Evolutionary conservation across 352 stramenopile species (phyloP).

Genomic region (Globisporangium acanthophoron): DNA sequence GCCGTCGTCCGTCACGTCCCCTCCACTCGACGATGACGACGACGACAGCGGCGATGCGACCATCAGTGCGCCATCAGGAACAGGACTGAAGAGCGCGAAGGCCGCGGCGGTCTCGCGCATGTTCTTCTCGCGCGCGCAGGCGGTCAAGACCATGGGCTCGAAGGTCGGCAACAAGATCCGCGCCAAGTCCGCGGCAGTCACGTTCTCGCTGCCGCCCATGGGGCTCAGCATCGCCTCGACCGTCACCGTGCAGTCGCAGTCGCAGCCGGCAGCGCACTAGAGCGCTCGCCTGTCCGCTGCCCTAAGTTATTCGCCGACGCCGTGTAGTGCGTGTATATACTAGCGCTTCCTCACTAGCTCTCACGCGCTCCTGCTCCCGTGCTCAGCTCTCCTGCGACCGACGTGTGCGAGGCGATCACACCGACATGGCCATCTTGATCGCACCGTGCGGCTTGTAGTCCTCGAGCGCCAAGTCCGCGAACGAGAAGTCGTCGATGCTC

Average conservation of each 20-base stretch:
- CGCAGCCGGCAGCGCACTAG: conserved; percentile 20
- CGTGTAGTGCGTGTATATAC: neutral
- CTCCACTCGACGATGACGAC: neutral
- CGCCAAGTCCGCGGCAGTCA: conserved; percentile 40
- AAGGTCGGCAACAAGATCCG: conserved; percentile 64
- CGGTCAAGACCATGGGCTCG: conserved; percentile 53
- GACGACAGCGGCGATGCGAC: neutral
- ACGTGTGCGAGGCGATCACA: conserved; percentile 22
- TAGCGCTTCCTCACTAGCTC: neutral
- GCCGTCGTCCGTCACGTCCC: neutral
- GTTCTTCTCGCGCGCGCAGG: conserved; percentile 50
- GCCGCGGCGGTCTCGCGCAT: conserved; percentile 31
- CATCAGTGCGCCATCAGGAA: conserved; percentile 3
- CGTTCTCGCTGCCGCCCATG: conserved; percentile 72
- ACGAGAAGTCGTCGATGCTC: conserved; percentile 96
- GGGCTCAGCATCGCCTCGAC: conserved; percentile 56
- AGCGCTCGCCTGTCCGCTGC: conserved; percentile 3
- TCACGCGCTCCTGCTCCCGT: neutral
- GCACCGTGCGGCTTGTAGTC: conserved; percentile 95
- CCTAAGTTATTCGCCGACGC: conserved; percentile 9
- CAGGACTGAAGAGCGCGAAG: conserved; percentile 3
- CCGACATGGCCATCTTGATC: conserved; percentile 99
- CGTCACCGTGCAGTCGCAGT: conserved; percentile 29
- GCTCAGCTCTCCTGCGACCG: neutral
- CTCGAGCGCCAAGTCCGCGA: conserved; percentile 94